Conservation (phyloP, 2,329 filamentous ascomycete genomes). For the Colletotrichum sojae region DNA sequence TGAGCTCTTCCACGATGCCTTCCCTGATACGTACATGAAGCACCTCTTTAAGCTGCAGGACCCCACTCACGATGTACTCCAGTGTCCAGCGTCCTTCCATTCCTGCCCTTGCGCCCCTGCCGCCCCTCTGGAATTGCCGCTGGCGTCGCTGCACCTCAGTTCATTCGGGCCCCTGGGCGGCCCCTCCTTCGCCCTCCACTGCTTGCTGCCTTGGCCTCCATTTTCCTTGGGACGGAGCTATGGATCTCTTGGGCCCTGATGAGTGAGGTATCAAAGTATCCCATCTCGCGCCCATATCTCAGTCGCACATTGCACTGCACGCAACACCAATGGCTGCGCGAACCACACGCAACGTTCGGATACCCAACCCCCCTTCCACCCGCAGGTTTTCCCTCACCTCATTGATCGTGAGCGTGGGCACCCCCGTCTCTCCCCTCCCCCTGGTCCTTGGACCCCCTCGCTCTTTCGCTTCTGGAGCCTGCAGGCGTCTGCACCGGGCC, state of each 20-base stretch:
- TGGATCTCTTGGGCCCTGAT: slow-evolving; percentile 5
- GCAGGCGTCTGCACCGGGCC: slow-evolving; percentile 38
- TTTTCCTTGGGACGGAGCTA: too few species aligned
- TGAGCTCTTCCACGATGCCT: too few species aligned
- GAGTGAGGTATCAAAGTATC: not conserved
- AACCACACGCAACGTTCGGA: slow-evolving; percentile 16
- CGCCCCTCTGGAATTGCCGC: slow-evolving; percentile 29
- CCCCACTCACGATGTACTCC: not conserved
- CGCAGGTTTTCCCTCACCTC: not conserved
- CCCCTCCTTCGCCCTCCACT: too few species aligned
- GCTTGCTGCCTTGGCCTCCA: too few species aligned
- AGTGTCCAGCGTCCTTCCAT: not conserved
- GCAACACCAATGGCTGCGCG: not conserved
- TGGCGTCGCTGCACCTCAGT: slow-evolving; percentile 4
- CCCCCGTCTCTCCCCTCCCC: not conserved
- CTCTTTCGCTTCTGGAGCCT: slow-evolving; percentile 17
- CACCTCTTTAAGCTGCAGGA: too few species aligned
- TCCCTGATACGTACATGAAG: too few species aligned
- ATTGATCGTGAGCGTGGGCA: slow-evolving; percentile 2
- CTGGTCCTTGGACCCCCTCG: slow-evolving; percentile 18
- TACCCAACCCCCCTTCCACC: not conserved
- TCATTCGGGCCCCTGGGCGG: not conserved
- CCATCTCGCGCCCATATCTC: slow-evolving; percentile 22
- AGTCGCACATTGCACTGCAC: not conserved
- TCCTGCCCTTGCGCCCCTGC: not conserved